Base-by-base conservation (phyloP, 805 yeast genomes). In the Candida gorgasii region DNA sequence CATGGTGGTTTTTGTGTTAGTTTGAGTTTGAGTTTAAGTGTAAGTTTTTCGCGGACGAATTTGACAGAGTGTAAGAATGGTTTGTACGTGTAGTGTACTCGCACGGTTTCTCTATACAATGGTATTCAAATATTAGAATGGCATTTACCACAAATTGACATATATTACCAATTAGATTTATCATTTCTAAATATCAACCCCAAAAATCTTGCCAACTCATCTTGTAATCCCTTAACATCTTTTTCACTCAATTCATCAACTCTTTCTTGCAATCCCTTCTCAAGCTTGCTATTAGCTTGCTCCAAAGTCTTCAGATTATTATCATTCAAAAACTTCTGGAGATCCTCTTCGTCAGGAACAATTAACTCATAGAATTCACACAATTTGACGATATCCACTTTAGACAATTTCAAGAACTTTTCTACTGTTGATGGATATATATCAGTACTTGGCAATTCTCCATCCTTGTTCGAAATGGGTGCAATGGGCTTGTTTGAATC, bases 401-500 rank as follows among this genome's bases (percentile, higher is more conserved):
- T 73, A 1, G 61, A 48, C 28, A 87, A 58, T 2, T 62, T 61
- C 30, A 63, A 62, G 49, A 86, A 83, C 0, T 79, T 81, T 1
- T 59, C 67, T 16, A 81, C 56, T 1, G 84, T 80, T 8, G 57
- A 57, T 6, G 96, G 96, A 61, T 79, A 86, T 8, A 54, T 17
- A 8, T 65, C 70, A 3, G 61, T 59, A 1, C 73, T 63, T 4
- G 93, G 88, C 27, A 69, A 72, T 33, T 79, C 86, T 17, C 96
- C 96, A 58, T 86, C 93, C n/a, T 79, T 73, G 54, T 83, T 84
- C n/a, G 84, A 78, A 43, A 89, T 60, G 1, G 90, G 84, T 0
- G 85, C 86, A n/a, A 89, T 55, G 5, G 59, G 48, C 1, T 51
- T 54, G 2, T 34, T 17, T 13, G 72, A 80, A 12, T 65, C 65